Evolutionary conservation across 352 stramenopile genomes (phyloP), one percentile per base, ranked within the genome.

Genomic region (Pilasporangium apinafurcum): DNA sequence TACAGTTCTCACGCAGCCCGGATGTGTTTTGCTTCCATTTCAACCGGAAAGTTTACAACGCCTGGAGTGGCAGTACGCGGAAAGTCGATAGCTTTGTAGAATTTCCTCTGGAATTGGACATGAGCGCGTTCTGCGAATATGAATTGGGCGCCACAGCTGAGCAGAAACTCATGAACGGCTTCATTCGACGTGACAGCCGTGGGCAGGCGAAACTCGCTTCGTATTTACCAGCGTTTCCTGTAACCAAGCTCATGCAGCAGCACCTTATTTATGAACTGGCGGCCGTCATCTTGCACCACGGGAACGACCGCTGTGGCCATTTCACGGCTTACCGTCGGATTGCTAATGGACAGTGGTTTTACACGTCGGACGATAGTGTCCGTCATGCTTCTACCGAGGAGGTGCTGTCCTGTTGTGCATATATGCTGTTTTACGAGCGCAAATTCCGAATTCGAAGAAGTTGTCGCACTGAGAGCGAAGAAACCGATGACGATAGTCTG

Each of bases 371-470:
- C 57, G 80, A 88, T 27, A 73, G 27, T 20, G 81, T 95, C 39
- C 68, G 73, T 31, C 58, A 74, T 17, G 83, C 65, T 5, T 55
- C 53, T 1, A 49, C 70, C 16, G 52, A 69, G 25, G 75, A 93
- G 43, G 81, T 95, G 34, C 54, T 88, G 28, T 51, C 51, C 20
- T 84, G 75, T 38, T 90, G 84, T 36, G 83, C 83, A 25, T 95
- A 95, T 62, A 90, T 95, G 77, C 49, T 95, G n/a, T 93, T 95
- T 50, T 95, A 95, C 59, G 79, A 92, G 53, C 83, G 81, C 18
- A 87, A 86, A 36, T n/a, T n/a, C 52, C 63, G 37, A 63, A 69
- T 24, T 49, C 59, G 14, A 75, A 70, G 57, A 52, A 44, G n/a
- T 54, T 28, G 40, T 50, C 41, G 28, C 53, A 63, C 16, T n/a